Conservation (phyloP, 1,284 basidiomycete species). For the Tausonia pullulans region DNA sequence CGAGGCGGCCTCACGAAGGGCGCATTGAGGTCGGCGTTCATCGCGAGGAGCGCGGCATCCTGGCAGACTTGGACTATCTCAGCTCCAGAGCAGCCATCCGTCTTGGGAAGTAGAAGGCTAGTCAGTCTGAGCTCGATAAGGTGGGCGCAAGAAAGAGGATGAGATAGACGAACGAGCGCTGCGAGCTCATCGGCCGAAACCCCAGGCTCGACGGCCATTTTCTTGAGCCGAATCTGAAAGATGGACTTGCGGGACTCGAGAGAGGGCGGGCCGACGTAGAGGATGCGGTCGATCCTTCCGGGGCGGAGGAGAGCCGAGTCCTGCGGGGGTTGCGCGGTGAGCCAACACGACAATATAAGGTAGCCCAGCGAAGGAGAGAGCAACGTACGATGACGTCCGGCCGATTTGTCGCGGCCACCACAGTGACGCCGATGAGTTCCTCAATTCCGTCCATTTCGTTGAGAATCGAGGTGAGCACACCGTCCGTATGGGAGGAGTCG, state of each 20-base stretch:
- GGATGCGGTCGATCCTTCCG: constrained; percentile 84
- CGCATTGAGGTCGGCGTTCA: constrained; percentile 73
- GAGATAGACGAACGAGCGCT: constrained; percentile 45
- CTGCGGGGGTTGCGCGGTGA: constrained; percentile 35
- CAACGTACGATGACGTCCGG: constrained; percentile 75
- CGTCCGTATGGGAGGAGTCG: constrained; percentile 58
- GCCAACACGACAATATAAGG: neutral
- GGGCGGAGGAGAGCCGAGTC: constrained; percentile 91
- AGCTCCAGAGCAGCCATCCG: constrained; percentile 90
- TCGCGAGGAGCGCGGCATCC: constrained; percentile 84
- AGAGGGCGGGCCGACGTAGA: constrained; percentile 92
- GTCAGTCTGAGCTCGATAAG: neutral
- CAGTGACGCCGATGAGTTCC: constrained; percentile 79
- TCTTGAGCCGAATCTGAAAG: constrained; percentile 58
- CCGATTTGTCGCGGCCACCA: constrained; percentile 91
- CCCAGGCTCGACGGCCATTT: constrained; percentile 66
- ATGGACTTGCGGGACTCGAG: constrained; percentile 68
- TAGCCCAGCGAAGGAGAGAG: neutral
- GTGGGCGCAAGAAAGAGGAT: neutral
- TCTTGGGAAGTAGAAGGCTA: constrained; percentile 40
- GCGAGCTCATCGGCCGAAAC: constrained; percentile 64
- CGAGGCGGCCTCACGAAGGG: constrained; percentile 46
- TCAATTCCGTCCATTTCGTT: constrained; percentile 99
- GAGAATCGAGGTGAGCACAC: constrained; percentile 82
- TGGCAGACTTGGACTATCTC: constrained; percentile 88